Evolutionary conservation across 495 filamentous ascomycete genomes (phyloP).

Genomic region (Penicillium bovifimosum): DNA sequence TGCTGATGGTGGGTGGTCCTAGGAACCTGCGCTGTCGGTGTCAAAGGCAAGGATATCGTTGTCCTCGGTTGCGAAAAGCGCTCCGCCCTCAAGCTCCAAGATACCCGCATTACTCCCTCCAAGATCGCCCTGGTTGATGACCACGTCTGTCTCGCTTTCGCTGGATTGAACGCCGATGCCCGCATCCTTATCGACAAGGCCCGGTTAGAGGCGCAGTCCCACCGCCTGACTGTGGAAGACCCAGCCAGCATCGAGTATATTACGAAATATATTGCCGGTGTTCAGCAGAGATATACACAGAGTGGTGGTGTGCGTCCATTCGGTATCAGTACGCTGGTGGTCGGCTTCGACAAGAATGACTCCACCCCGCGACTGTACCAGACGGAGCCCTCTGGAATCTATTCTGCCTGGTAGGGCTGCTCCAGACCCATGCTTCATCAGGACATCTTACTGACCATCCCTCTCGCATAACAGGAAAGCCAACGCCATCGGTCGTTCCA

Average conservation of each 20-base stretch:
- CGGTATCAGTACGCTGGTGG: conserved; percentile 94
- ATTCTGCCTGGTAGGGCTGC: conserved; percentile 80
- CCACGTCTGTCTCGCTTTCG: conserved; percentile 95
- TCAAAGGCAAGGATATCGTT: conserved; percentile 91
- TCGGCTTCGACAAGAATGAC: conserved; percentile 93
- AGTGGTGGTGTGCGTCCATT: conserved; percentile 96
- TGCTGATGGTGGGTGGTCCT: conserved; percentile 11
- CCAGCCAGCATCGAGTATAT: conserved; percentile 98
- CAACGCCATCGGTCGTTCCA: conserved; percentile 95
- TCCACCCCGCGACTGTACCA: conserved; percentile 84
- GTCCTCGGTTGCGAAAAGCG: conserved; percentile 98
- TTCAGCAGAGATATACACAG: conserved; percentile 98
- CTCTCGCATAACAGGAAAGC: conserved; percentile 68
- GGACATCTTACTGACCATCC: conserved; percentile 7
- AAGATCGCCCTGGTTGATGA: conserved; percentile 94
- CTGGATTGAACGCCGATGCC: conserved; percentile 94
- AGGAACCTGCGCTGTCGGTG: conserved; percentile 97
- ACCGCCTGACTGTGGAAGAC: conserved; percentile 97
- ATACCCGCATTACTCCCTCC: conserved; percentile 96
- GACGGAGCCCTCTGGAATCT: conserved; percentile 97
- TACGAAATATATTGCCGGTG: conserved; percentile 94
- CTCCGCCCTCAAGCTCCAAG: conserved; percentile 98
- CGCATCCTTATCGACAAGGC: conserved; percentile 97
- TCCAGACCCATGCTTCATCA: neutral
- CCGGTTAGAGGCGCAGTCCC: conserved; percentile 91